Evolutionary conservation across 306 rosid genomes (phyloP), one percentile per base, ranked within the genome.

Genomic region (Fragaria ananassa): DNA sequence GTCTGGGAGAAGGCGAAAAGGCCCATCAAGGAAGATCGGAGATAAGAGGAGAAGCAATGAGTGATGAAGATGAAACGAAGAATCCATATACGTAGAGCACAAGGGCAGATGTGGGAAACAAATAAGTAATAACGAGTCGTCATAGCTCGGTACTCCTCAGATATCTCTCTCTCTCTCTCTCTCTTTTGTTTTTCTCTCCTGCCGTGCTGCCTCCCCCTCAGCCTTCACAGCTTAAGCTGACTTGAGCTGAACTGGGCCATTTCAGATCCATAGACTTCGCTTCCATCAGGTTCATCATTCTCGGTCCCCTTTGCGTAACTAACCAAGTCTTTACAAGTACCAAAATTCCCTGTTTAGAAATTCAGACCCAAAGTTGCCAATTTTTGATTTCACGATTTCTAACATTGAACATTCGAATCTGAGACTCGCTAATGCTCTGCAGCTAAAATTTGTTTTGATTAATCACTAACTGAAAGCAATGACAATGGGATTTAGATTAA

Each of bases 31-130:
- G 54, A 72, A 70, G 85, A 67, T 19, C 41, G 74, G 81, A 75
- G 81, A 75, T 70, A 71, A 54, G 74, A 73, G 58, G 10, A 23
- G 27, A 58, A 35, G 64, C 54, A 51, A 57, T 5, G 71, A 72
- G 82, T 74, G 78, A 78, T 8, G 85, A 78, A 81, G 81, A 80
- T 76, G 51, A 74, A 68, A 75, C 67, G 60, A 60, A 25, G 42
- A 62, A 62, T 62, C 68, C 68, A 62, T 68, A 74, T 63, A 87
- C 85, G 79, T 21, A 19, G 25, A 53, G 5, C 62, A 8, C 15
- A 56, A 70, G 87, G 85, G 87, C 83, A 87, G 70, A 72, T 74
- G 63, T 74, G 87, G 84, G 75, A 87, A 78, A 72, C 47, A 10
- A 54, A 25, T 31, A 45, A 39, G 21, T 58, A 72, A 54, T 53